Evolutionary conservation across 306 rosid species (phyloP), one percentile per base, ranked within the genome.

Genomic region (Cicer pinnatifidum): DNA sequence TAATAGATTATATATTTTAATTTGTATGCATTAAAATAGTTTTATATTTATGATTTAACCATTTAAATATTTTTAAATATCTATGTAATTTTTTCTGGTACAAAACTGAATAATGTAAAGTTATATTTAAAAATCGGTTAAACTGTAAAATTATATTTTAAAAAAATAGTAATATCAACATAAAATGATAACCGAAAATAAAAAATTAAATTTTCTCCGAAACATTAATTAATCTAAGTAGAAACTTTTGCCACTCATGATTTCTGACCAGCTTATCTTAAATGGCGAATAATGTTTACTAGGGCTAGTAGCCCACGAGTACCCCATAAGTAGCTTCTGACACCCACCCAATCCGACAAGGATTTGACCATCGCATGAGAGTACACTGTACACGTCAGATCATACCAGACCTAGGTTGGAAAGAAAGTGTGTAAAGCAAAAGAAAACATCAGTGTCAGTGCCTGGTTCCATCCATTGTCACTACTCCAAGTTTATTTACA

Each of bases 381-480:
- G 80, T 71, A 83, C 76, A 78, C 82, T 80, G 77, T 78, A 59
- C 77, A 83, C 73, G 33, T 67, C 77, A 72, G 76, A 67, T 48
- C 84, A 75, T 11, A 46, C 71, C 85, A 56, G 79, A n/a, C 78
- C 75, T 73, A 73, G 58, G 83, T 73, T 78, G 75, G 70, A 81
- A 78, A 81, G 68, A 57, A 56, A 77, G 28, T 15, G 11, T 62
- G 59, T n/a, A 57, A 57, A 43, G 23, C 11, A 9, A 75, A 68
- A 48, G 35, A 72, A 45, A 56, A 59, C 67, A 75, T 64, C 81
- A 67, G 83, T 48, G 84, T 62, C 92, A 87, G 89, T 69, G 91
- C 78, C 77, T 46, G 84, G 97, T 87, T 89, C 80, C 88, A 77
- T 89, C 89, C 73, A 76, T 73, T 82, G 87, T 87, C 97, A 85